phyloP scores from a whole-genome alignment of 306 rosid species.

The Quercus agrifolia region DNA sequence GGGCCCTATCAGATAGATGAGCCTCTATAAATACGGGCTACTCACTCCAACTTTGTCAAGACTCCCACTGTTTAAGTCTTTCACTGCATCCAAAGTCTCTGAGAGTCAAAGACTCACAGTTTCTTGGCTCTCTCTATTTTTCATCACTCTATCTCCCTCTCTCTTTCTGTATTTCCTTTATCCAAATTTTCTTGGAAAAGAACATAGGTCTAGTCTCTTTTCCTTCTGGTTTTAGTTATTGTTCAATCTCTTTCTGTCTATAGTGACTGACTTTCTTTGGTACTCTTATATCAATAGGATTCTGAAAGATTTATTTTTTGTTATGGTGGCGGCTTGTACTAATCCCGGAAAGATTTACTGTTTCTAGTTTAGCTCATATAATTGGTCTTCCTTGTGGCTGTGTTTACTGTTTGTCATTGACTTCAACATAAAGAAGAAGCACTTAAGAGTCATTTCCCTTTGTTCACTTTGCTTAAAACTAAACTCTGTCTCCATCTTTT shows the following conservation, averaged over 20 bases:
- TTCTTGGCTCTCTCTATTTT: too few relatives aligned
- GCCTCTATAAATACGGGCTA: slow-evolving; percentile 14
- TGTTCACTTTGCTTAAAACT: background rate
- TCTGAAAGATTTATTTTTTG: background rate
- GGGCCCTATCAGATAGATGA: background rate
- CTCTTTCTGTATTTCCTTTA: background rate
- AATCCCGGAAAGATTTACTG: background rate
- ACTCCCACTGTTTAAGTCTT: background rate
- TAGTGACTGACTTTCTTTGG: background rate
- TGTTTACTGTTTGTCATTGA: background rate
- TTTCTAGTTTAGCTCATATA: background rate
- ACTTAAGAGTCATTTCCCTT: too few relatives aligned
- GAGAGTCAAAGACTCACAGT: too few relatives aligned
- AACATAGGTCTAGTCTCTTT: background rate
- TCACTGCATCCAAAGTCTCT: background rate
- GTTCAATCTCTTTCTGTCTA: background rate
- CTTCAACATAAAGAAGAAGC: background rate
- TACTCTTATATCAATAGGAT: background rate
- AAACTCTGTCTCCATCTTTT: background rate
- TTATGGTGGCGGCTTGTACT: background rate
- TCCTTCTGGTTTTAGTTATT: background rate
- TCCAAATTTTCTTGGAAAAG: slow-evolving; percentile 20
- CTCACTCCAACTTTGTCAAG: background rate
- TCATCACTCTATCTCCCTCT: background rate
- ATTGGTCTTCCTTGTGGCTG: background rate